phyloP scores from a whole-genome alignment of 1,139 yeast genomes.

The Zygoascus sp. region DNA sequence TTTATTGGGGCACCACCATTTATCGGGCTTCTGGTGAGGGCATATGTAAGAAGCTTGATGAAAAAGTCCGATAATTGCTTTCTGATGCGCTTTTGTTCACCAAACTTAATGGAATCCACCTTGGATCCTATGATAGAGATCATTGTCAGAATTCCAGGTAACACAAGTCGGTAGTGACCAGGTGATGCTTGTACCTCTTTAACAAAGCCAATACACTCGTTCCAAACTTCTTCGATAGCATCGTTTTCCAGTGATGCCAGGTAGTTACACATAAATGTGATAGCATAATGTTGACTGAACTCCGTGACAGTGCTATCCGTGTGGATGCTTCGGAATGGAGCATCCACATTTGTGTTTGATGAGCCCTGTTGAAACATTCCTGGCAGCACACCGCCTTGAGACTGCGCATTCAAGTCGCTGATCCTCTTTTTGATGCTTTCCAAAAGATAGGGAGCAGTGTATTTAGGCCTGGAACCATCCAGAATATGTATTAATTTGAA shows the following conservation, averaged over 20 bases:
- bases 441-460: slow-evolving; percentile 65
- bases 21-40: slow-evolving; percentile 32
- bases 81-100: slow-evolving; percentile 54
- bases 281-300: slow-evolving; percentile 30
- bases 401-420: background rate
- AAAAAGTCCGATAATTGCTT: slow-evolving; percentile 68
- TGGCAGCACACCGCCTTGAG: slow-evolving; percentile 2
- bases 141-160: slow-evolving; percentile 51
- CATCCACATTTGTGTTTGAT: background rate
- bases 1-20: slow-evolving; percentile 2
- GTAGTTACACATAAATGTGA: slow-evolving; percentile 55
- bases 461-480: slow-evolving; percentile 79
- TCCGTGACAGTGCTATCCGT: slow-evolving; percentile 8
- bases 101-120: slow-evolving; percentile 52
- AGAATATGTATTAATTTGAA: slow-evolving; percentile 65
- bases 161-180: slow-evolving; percentile 45
- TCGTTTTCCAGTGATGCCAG: slow-evolving; percentile 65
- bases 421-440: slow-evolving; percentile 49
- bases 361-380: slow-evolving; percentile 4
- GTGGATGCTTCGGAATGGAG: background rate
- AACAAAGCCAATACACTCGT: slow-evolving; percentile 51
- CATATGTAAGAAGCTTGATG: slow-evolving; percentile 47
- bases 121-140: slow-evolving; percentile 52
- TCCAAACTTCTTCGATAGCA: slow-evolving; percentile 72
- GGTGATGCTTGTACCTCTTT: slow-evolving; percentile 52